Conservation (phyloP, 345 rosid species). For the Populus euphratica region DNA sequence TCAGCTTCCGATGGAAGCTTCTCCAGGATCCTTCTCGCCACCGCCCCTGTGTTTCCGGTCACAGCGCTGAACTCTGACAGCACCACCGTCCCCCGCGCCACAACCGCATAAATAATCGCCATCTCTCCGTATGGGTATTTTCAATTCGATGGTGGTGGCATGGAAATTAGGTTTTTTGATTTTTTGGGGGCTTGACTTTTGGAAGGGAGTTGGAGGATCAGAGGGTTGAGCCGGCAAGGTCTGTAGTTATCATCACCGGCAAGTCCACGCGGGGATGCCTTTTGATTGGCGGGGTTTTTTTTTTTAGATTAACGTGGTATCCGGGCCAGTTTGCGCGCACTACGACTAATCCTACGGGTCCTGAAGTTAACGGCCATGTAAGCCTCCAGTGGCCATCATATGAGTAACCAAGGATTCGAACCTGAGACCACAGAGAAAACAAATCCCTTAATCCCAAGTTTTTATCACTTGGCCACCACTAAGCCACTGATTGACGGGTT, state of each 20-base stretch:
- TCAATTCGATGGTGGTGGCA: not conserved
- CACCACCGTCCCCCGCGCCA: conserved; percentile 88
- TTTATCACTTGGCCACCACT: no score
- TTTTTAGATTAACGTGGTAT: no score
- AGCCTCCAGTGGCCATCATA: no score
- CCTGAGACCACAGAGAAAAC: no score
- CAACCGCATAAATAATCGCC: conserved; percentile 91
- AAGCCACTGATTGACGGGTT: not conserved
- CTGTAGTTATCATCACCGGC: not conserved
- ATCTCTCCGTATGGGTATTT: conserved; percentile 21
- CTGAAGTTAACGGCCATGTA: no score
- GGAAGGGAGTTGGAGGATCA: not conserved
- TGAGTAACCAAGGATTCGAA: no score
- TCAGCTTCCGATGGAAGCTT: conserved; percentile 70
- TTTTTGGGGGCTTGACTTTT: not conserved
- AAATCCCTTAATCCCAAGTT: no score
- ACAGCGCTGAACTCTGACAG: conserved; percentile 97
- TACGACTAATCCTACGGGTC: no score
- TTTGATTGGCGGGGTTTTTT: not conserved
- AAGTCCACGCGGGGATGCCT: conserved; percentile 6
- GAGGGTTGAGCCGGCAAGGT: not conserved
- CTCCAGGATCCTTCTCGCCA: conserved; percentile 82
- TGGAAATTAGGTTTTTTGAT: not conserved
- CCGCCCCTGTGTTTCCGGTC: conserved; percentile 88
- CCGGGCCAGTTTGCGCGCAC: no score